A percentile compares a stretch with the other conserved stretches of the same genome.
Evolutionary conservation across 768 basidiomycete genomes (phyloP).

Genomic region (Lentinus brumalis): DNA sequence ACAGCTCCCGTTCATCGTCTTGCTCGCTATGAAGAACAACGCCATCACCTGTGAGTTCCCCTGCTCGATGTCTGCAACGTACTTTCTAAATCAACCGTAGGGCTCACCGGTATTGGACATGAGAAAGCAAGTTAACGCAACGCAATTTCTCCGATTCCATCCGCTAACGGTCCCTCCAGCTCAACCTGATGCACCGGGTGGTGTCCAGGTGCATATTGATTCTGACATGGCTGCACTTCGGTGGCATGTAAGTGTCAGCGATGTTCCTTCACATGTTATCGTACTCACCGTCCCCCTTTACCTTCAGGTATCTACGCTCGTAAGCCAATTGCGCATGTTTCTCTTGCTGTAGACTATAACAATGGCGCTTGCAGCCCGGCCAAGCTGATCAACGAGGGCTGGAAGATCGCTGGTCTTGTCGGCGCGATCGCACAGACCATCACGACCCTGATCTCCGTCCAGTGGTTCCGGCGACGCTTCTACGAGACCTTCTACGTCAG

Average conservation of each 20-base stretch:
- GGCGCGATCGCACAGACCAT: conserved; percentile 37
- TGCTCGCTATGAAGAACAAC: conserved; percentile 57
- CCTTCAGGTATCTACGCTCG: conserved; percentile 7
- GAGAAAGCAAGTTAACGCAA: conserved; percentile 38
- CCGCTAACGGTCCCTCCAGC: conserved; percentile 13
- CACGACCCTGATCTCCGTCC: conserved; percentile 39
- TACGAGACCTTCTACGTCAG: conserved; percentile 42
- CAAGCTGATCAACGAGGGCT: conserved; percentile 2
- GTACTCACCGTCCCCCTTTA: not conserved
- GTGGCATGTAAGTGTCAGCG: conserved; percentile 25
- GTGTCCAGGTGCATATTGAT: conserved; percentile 44
- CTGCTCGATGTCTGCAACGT: not conserved
- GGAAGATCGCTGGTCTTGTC: conserved; percentile 24
- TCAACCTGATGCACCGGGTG: conserved; percentile 49
- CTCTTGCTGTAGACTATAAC: not conserved
- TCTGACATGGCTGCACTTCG: conserved; percentile 47
- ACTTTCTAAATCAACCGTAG: conserved; percentile 25
- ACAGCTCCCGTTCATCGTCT: conserved; percentile 52
- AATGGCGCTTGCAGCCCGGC: conserved; percentile 1
- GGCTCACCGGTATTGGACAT: conserved; percentile 54
- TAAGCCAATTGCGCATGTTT: not conserved
- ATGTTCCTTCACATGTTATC: not conserved
- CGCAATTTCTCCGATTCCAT: not conserved
- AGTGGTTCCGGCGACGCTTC: conserved; percentile 40
- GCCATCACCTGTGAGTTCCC: conserved; percentile 40